Evolutionary conservation across 768 basidiomycete species (phyloP).

Genomic region (Pholiota molesta): DNA sequence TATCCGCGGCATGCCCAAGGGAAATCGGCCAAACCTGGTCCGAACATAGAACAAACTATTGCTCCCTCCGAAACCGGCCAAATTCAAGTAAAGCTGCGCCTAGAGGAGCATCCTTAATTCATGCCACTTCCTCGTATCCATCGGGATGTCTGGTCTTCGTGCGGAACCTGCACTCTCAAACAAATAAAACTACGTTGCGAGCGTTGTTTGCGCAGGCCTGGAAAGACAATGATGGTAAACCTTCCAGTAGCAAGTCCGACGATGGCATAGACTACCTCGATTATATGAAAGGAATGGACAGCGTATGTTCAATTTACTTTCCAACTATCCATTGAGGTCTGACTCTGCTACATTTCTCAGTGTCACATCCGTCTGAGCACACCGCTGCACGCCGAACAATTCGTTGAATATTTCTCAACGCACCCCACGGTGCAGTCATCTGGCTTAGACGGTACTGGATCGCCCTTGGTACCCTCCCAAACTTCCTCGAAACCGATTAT

Average conservation of each 20-base stretch:
- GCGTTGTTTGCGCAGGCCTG: conserved; percentile 54
- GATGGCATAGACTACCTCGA: conserved; percentile 76
- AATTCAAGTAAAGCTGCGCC: not conserved
- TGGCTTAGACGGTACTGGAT: conserved; percentile 61
- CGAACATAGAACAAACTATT: not conserved
- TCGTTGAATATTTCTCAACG: conserved; percentile 48
- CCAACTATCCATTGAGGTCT: not conserved
- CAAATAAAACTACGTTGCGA: conserved; percentile 82
- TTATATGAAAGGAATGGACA: conserved; percentile 76
- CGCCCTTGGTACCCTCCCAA: conserved; percentile 13
- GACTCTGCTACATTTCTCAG: conserved; percentile 34
- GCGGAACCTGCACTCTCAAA: conserved; percentile 69
- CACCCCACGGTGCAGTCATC: conserved; percentile 42
- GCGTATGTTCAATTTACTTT: conserved; percentile 43
- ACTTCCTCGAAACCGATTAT: conserved; percentile 31
- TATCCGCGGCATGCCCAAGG: not conserved
- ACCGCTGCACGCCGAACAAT: conserved; percentile 43
- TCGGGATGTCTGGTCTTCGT: conserved; percentile 69
- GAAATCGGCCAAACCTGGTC: not conserved
- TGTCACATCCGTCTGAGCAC: conserved; percentile 73
- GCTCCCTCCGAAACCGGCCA: not conserved
- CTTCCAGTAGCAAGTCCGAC: not conserved
- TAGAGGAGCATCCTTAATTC: conserved; percentile 8
- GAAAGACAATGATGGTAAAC: not conserved
- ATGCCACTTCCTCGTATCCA: conserved; percentile 52